Conservation (phyloP, 768 basidiomycete genomes). For the Mycena indigotica region DNA sequence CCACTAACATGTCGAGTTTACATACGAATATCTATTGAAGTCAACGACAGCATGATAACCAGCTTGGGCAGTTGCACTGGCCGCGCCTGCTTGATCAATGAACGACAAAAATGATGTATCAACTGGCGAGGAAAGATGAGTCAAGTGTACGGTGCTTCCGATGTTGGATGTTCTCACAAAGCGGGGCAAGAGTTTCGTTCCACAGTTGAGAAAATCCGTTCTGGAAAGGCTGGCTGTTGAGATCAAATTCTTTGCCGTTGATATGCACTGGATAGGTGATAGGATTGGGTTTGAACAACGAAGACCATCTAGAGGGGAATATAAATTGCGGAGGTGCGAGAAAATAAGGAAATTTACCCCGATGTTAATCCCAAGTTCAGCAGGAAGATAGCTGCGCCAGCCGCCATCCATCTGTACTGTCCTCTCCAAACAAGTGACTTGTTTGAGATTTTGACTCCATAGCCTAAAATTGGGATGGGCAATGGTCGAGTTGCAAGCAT, state of each 20-base stretch:
- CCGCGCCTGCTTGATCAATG: not conserved
- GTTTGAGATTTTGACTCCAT: not conserved
- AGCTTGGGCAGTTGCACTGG: not conserved
- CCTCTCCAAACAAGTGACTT: not conserved
- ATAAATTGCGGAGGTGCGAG: not conserved
- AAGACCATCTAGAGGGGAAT: not conserved
- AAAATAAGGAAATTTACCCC: not conserved
- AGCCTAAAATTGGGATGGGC: not conserved
- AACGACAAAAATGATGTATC: not conserved
- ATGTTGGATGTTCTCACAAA: not conserved
- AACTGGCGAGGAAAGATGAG: not conserved
- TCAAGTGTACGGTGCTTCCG: too few species aligned
- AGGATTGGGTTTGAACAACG: not conserved
- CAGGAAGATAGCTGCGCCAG: not conserved
- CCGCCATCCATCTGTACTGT: not conserved
- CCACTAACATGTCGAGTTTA: not conserved
- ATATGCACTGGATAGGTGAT: not conserved
- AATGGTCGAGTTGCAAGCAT: not conserved
- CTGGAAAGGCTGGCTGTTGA: not conserved
- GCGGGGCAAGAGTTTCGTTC: not conserved
- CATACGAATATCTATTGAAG: not conserved
- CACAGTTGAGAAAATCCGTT: not conserved
- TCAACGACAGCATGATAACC: not conserved
- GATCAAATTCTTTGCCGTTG: not conserved
- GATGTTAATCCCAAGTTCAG: not conserved